A percentile compares a stretch with the other conserved stretches of the same genome.
These are phyloP conservation scores for Entomortierella parvispora DNA, from an alignment of 192 early-diverging fungal genomes.

Conservation along the genomic window DNA sequence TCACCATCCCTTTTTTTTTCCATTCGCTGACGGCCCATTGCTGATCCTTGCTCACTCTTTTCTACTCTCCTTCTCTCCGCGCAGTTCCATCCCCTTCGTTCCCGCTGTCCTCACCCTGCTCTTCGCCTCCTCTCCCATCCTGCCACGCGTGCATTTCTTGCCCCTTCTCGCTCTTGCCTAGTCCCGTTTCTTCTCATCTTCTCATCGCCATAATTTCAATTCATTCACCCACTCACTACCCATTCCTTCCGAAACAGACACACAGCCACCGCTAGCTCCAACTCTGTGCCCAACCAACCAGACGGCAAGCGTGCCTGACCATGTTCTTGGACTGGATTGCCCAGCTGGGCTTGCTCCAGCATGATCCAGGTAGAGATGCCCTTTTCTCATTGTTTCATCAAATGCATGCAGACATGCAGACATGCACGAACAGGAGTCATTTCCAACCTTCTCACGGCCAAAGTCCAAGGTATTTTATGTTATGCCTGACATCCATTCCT, in stretches of 20 bases:
- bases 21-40: not conserved
- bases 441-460: not conserved
- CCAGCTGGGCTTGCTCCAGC: slow-evolving; percentile 73
- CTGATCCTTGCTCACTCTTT: not conserved
- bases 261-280: too few species aligned
- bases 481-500: too few species aligned
- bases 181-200: not conserved
- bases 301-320: not conserved
- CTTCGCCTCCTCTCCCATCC: too few species aligned
- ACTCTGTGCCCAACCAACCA: too few species aligned
- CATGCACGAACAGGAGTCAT: not conserved
- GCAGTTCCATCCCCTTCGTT: too few species aligned
- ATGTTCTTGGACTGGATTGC: slow-evolving; percentile 86
- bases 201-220: not conserved
- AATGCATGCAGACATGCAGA: slow-evolving; percentile 7
- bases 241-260: not conserved
- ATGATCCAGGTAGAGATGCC: slow-evolving; percentile 68
- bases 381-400: not conserved
- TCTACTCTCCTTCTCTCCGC: not conserved
- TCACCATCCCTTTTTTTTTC: not conserved
- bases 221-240: not conserved
- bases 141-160: too few species aligned
- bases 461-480: not conserved
- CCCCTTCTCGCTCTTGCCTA: not conserved
- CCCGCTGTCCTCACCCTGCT: too few species aligned